These are phyloP conservation scores for Boletus coccyginus DNA, from an alignment of 768 basidiomycete species.

Conservation along the genomic window DNA sequence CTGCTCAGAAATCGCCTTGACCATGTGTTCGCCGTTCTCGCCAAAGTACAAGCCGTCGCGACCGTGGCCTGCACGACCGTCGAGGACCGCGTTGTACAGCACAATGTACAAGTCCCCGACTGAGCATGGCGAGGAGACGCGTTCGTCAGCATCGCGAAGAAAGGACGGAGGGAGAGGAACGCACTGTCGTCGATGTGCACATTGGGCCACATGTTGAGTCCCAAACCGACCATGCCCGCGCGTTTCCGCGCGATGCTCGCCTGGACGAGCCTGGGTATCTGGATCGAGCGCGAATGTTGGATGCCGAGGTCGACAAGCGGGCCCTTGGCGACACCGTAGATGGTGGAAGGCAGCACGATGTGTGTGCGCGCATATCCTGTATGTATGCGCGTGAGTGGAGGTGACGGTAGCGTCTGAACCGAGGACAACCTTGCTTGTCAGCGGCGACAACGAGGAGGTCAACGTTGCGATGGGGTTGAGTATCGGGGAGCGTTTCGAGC, in stretches of 20 bases:
- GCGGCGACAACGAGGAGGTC: constrained; percentile 47
- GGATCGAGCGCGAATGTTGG: constrained; percentile 50
- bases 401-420: no score
- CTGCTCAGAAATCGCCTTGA: constrained; percentile 39
- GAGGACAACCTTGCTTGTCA: constrained; percentile 28
- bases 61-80: constrained; percentile 6
- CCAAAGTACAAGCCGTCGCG: constrained; percentile 52
- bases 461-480: constrained; percentile 44
- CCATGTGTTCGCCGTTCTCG: constrained; percentile 44
- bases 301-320: constrained; percentile 41
- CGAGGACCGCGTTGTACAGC: constrained; percentile 37
- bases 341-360: constrained; percentile 51
- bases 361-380: constrained; percentile 18
- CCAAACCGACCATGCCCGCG: constrained; percentile 56
- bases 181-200: constrained; percentile 49
- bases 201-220: constrained; percentile 59
- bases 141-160: background rate
- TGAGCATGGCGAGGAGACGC: background rate
- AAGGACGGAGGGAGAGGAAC: background rate
- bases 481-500: constrained; percentile 42
- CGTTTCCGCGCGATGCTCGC: constrained; percentile 44
- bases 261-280: constrained; percentile 49
- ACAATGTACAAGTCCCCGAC: constrained; percentile 40
- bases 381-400: background rate
- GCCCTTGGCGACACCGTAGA: constrained; percentile 53